phyloP scores from a whole-genome alignment of 2,329 filamentous ascomycete genomes.

The Curvularia sp. region DNA sequence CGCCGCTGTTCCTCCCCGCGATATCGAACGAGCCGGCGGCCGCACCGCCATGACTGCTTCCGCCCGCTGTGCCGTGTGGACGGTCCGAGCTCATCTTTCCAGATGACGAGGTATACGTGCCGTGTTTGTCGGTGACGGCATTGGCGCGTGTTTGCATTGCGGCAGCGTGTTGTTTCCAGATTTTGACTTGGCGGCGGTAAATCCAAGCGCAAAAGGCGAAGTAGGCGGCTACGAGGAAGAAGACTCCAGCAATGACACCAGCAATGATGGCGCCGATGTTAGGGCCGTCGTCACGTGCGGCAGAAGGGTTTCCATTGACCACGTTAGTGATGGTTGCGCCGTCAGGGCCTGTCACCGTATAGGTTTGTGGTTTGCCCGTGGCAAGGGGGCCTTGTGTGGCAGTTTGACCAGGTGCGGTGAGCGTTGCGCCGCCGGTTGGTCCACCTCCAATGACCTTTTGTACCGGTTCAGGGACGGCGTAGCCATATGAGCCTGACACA shows the following conservation, averaged over 20 bases:
- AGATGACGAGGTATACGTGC: conserved; percentile 33
- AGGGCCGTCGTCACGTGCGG: conserved; percentile 43
- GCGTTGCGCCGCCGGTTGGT: conserved; percentile 71
- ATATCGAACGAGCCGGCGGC: conserved; percentile 33
- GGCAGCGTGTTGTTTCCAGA: conserved; percentile 74
- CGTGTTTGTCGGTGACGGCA: conserved; percentile 51
- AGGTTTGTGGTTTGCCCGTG: conserved; percentile 73
- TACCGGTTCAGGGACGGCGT: conserved; percentile 72
- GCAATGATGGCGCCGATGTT: conserved; percentile 65
- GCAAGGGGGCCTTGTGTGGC: conserved; percentile 74
- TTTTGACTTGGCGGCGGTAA: conserved; percentile 72
- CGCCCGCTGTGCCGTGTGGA: conserved; percentile 22
- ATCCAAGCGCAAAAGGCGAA: conserved; percentile 76
- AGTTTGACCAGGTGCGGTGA: conserved; percentile 67
- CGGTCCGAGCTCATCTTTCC: conserved; percentile 39
- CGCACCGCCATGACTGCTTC: conserved; percentile 24
- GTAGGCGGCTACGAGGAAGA: conserved; percentile 68
- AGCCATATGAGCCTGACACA: conserved; percentile 68
- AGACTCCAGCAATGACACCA: conserved; percentile 69
- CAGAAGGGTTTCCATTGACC: conserved; percentile 35
- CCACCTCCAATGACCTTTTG: conserved; percentile 72
- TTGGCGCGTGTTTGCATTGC: conserved; percentile 66
- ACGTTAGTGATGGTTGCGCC: conserved; percentile 53
- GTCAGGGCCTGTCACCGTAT: conserved; percentile 63
- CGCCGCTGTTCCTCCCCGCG: conserved; percentile 19